Base-by-base conservation (phyloP, 2,329 filamentous ascomycete species). In the Claviceps africana region DNA sequence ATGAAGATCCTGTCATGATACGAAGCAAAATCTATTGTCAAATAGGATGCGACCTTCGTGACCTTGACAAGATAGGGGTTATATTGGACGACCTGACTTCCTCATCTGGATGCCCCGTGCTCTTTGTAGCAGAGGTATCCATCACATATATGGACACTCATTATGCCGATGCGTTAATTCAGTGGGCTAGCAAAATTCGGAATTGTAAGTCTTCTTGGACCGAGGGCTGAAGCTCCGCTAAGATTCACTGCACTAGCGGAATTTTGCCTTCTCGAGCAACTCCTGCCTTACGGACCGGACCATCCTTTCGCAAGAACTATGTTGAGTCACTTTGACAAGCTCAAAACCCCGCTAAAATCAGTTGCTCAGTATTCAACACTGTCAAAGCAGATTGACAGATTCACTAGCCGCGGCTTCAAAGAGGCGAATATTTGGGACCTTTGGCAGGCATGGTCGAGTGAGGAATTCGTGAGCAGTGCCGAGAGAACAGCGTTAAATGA, bases 51-150 rank as follows among this genome's bases (percentile, higher is more conserved):
- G 88, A 95, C 65, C 70, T 96, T 39, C 78, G 83, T 35, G 75
- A 91, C 51, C 71, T 89, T 5, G 62, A 72, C 22, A 72, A 70
- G 17, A 71, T 96, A 10, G 72, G 83, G 53, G 62, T 70, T 6
- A 72, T 79, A 4, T 68, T 95, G 25, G 73, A 74, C 19, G 68
- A 68, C 11, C 73, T 84, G 45, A 63, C 88, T 2, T 71, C 83
- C 40, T 63, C 83, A 17, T 63, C 74, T 1, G 70, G 78, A 8
- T 81, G 78, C 54, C 73, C 76, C 2, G 76, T 95, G 2, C 71
- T 96, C 25, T 95, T 93, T 60, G 77, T 89, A 28, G 89, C 89
- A 1, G 91, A 97, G 67, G 89, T 95, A 15, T 94, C 89, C 3
- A 79, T 95, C 42, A 93, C 88, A 1, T 95, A 95, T 61, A 94